Evolutionary conservation across 2,329 filamentous ascomycete species (phyloP), one percentile per base, ranked within the genome.

Genomic region (Aspergillus spinulosporus): DNA sequence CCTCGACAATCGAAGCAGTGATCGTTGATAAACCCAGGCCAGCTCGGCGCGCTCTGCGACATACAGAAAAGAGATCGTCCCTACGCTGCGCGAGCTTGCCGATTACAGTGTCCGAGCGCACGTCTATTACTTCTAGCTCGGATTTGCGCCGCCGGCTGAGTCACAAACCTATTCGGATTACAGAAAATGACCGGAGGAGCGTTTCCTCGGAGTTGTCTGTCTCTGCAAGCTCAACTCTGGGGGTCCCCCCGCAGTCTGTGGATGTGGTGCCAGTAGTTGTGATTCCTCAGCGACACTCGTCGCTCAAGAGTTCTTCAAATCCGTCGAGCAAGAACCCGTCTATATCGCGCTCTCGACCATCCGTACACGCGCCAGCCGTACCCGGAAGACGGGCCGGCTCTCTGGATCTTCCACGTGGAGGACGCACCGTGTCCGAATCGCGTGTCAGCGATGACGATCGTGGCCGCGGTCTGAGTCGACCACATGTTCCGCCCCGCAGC

Each of bases 1-100:
- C 77, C 8, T 84, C 82, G 4, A 82, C 81, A 0, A 73, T 84
- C 12, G 81, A 83, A 69, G 82, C 80, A 9, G 75, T 82, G 64
- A 81, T 85, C 31, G 76, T 84, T 44, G 74, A 81, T 14, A 76
- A 76, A 12, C 77, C 79, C 3, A 78, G 75, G 39, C 76, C 74
- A 58, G 70, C 74, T 37, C 74, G 68, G 51, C 73, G 71, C 40
- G 78, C 75, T 1, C 68, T 85, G 49, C 79, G 83, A 49, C 82
- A 84, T 64, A 78, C 78, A 4, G 79, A 77, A 45, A 84, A 80
- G 67, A 80, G 80, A 57, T 67, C 76, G 54, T 82, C 81, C 2
- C 70, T 83, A 36, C 77, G 79, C 15, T 77, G 76, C 49, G 76
- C 75, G 46, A 76, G 76, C 58, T 78, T 76, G 8, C 76, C 79